phyloP scores from a whole-genome alignment of 2,329 filamentous ascomycete species.

The Hirsutella minnesotensis region DNA sequence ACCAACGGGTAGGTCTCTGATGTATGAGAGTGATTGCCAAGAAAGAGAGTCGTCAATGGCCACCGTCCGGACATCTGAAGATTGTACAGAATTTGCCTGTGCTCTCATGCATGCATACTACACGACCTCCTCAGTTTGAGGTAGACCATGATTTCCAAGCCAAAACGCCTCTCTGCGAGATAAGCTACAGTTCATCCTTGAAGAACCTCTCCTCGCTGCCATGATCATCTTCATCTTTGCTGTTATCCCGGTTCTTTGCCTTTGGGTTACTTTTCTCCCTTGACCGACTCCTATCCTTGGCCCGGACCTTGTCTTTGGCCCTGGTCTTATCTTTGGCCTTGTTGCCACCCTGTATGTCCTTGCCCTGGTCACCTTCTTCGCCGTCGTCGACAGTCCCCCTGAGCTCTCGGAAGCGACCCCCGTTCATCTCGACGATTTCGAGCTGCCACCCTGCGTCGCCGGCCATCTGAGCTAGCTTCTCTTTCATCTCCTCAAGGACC shows the following conservation, averaged over 20 bases:
- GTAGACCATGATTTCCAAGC: not conserved
- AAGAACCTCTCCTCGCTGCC: conserved; percentile 39
- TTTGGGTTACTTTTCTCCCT: too few relatives aligned
- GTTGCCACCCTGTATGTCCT: conserved; percentile 5
- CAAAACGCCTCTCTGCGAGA: not conserved
- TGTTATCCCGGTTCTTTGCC: too few relatives aligned
- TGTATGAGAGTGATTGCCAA: too few relatives aligned
- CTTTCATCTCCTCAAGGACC: conserved; percentile 56
- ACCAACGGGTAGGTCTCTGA: too few relatives aligned
- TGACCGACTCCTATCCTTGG: conserved; percentile 2
- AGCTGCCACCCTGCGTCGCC: conserved; percentile 67
- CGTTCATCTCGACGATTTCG: conserved; percentile 60
- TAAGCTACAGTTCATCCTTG: conserved; percentile 36
- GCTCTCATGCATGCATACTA: not conserved
- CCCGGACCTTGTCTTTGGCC: not conserved
- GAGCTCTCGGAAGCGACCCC: conserved; percentile 46
- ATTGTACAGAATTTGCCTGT: too few relatives aligned
- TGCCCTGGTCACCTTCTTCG: conserved; percentile 1
- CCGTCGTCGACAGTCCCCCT: conserved; percentile 54
- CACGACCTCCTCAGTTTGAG: not conserved
- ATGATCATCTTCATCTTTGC: too few relatives aligned
- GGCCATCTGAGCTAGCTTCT: conserved; percentile 56
- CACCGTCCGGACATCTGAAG: too few relatives aligned
- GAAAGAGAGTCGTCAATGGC: too few relatives aligned
- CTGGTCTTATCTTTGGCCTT: conserved; percentile 5